Evolutionary conservation across 2,329 filamentous ascomycete genomes (phyloP).

Genomic region (Zopfia rhizophila): DNA sequence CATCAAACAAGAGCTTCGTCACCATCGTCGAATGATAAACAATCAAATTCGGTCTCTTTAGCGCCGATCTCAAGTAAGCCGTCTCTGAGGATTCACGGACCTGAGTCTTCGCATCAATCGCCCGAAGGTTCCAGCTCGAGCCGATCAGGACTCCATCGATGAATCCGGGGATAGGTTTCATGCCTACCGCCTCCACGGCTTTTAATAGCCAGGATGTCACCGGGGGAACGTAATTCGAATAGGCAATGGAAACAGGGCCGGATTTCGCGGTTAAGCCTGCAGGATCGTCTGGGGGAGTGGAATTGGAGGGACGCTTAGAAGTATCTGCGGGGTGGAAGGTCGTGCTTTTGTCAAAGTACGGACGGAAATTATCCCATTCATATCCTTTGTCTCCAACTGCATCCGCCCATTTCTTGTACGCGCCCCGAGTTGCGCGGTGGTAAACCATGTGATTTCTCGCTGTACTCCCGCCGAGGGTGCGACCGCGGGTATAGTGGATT

Average conservation of each 20-base stretch:
- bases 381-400: conserved; percentile 36
- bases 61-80: conserved; percentile 24
- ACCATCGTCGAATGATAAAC: conserved; percentile 76
- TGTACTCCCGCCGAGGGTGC: conserved; percentile 33
- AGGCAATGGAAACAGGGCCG: conserved; percentile 32
- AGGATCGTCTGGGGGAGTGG: conserved; percentile 33
- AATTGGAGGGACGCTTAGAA: conserved; percentile 33
- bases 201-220: conserved; percentile 27
- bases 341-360: conserved; percentile 37
- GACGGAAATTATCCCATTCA: conserved; percentile 32
- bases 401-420: conserved; percentile 36
- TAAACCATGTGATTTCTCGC: conserved; percentile 36
- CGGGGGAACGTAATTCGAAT: conserved; percentile 27
- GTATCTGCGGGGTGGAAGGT: conserved; percentile 34
- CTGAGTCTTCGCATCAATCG: conserved; percentile 21
- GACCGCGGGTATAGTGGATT: conserved; percentile 40
- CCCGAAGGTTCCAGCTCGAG: conserved; percentile 19
- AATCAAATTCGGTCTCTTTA: conserved; percentile 22
- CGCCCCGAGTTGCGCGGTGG: conserved; percentile 24
- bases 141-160: conserved; percentile 31
- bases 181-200: conserved; percentile 26
- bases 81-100: conserved; percentile 27
- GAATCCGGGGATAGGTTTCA: conserved; percentile 23
- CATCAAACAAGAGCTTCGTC: conserved; percentile 28
- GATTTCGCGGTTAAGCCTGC: conserved; percentile 12